Percentiles rank a stretch among this genome's conserved stretches.
Conservation (phyloP, 2,329 filamentous ascomycete genomes). For the Pyrenochaeta sp. region DNA sequence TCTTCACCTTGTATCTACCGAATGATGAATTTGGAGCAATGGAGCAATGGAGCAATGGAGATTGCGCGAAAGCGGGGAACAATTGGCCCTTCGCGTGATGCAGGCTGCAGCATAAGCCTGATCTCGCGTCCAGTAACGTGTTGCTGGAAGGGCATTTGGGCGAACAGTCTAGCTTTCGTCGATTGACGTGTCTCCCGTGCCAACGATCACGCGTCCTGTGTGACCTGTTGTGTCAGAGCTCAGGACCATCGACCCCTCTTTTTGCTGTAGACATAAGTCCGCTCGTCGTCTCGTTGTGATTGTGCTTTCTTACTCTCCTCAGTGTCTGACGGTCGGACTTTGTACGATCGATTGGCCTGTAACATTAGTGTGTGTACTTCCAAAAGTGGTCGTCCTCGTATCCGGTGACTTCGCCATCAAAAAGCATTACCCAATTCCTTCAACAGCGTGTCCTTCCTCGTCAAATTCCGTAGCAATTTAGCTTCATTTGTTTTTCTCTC, state of each 20-base stretch:
- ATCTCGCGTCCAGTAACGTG: neutral
- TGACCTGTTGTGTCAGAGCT: neutral
- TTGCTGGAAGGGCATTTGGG: constrained; percentile 1
- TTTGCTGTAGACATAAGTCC: neutral
- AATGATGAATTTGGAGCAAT: neutral
- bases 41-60: constrained; percentile 1
- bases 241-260: neutral
- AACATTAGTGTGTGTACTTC: neutral
- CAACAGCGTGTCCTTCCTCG: constrained; percentile 2
- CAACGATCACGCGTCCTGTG: constrained; percentile 4
- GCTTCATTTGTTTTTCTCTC: neutral
- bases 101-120: constrained; percentile 1
- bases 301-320: neutral
- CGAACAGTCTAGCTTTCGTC: neutral
- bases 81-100: neutral
- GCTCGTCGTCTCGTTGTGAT: neutral
- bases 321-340: neutral
- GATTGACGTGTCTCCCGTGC: constrained; percentile 2
- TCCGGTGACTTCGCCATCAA: neutral
- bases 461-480: neutral
- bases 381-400: neutral
- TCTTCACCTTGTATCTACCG: neutral
- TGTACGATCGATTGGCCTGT: neutral
- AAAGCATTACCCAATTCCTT: neutral
- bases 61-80: neutral